Conservation (phyloP, 805 yeast species). For the Kuraishia capsulata region DNA sequence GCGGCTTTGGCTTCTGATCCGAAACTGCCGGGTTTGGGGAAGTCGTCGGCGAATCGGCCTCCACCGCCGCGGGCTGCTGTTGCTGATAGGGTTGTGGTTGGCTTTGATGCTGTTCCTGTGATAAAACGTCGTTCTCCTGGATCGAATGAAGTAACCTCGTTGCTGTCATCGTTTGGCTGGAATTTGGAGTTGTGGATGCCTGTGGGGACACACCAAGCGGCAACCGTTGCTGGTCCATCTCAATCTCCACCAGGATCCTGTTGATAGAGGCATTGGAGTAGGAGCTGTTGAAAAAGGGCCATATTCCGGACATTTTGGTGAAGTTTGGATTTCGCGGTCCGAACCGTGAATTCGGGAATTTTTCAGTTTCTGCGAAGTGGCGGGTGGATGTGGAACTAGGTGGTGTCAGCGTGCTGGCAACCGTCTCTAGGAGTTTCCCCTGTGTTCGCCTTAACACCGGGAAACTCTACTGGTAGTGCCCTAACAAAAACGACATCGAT, state of each 20-base stretch:
- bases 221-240: slow-evolving; percentile 18
- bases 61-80: not conserved
- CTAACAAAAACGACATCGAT: too few species aligned
- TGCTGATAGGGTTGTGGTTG: slow-evolving; percentile 1
- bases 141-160: slow-evolving; percentile 22
- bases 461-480: too few species aligned
- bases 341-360: too few species aligned
- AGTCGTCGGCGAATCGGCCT: not conserved
- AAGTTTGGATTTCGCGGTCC: not conserved
- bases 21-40: slow-evolving; percentile 1
- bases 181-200: not conserved
- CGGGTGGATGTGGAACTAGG: not conserved
- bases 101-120: slow-evolving; percentile 1
- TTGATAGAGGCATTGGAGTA: slow-evolving; percentile 27
- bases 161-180: slow-evolving; percentile 3
- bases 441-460: too few species aligned
- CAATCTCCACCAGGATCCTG: slow-evolving; percentile 26
- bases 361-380: not conserved
- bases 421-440: too few species aligned
- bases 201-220: not conserved
- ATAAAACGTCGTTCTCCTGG: slow-evolving; percentile 22
- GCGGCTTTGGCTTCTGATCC: not conserved
- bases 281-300: slow-evolving; percentile 29
- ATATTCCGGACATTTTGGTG: slow-evolving; percentile 23
- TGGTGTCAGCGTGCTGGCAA: too few species aligned